A percentile compares a stretch with the other conserved stretches of the same genome.
These are phyloP conservation scores for Botryotinia globosa DNA, from an alignment of 2,329 filamentous ascomycete species.

Conservation along the genomic window DNA sequence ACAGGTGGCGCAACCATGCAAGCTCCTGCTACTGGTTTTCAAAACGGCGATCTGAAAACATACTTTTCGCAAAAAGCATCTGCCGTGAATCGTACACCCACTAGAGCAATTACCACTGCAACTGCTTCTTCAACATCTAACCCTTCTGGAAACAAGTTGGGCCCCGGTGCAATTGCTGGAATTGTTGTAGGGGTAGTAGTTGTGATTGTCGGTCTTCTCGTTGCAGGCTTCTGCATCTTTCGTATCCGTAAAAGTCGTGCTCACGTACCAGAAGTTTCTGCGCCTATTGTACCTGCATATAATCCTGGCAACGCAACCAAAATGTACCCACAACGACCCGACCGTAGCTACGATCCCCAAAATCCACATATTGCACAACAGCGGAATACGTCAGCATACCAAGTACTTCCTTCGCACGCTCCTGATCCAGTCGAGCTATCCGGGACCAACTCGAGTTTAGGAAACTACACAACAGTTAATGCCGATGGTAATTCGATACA, in stretches of 20 bases:
- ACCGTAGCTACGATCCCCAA: conserved; percentile 22
- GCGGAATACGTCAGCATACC: neutral
- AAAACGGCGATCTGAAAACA: conserved; percentile 49
- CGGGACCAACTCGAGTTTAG: neutral
- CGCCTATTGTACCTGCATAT: conserved; percentile 11
- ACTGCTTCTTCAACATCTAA: conserved; percentile 33
- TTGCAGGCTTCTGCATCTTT: conserved; percentile 38
- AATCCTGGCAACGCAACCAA: neutral
- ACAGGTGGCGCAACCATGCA: conserved; percentile 54
- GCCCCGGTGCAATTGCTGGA: conserved; percentile 45
- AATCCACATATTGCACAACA: conserved; percentile 19
- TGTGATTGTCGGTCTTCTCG: neutral
- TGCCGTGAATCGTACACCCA: conserved; percentile 49
- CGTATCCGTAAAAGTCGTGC: conserved; percentile 24
- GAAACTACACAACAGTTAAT: neutral
- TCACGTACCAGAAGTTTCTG: conserved; percentile 13
- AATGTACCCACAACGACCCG: conserved; percentile 18
- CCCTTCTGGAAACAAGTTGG: conserved; percentile 28
- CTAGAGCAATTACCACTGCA: conserved; percentile 39
- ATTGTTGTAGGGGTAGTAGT: conserved; percentile 42
- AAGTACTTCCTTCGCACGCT: conserved; percentile 8
- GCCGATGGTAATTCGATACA: neutral
- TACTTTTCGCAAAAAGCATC: conserved; percentile 53
- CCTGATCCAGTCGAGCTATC: conserved; percentile 8
- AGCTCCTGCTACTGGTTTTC: conserved; percentile 50